phyloP scores from a whole-genome alignment of 768 basidiomycete genomes.

The Russula foetens region DNA sequence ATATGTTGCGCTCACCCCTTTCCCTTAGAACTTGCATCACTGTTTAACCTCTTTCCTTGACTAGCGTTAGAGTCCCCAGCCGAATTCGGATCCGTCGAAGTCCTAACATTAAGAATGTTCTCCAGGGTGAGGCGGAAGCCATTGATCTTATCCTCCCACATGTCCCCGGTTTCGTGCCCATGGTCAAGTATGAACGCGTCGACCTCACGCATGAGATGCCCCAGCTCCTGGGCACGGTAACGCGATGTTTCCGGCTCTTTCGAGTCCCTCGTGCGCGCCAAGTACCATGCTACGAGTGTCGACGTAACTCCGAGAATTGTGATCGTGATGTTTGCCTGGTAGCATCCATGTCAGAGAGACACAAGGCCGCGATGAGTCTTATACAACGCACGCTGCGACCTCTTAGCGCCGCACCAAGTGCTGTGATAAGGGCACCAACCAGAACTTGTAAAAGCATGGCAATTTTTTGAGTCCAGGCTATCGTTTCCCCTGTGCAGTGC shows the following conservation, averaged over 20 bases:
- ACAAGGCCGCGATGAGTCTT: too few relatives aligned
- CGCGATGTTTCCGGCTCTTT: conserved; percentile 62
- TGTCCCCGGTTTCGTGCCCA: conserved; percentile 33
- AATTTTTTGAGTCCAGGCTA: conserved; percentile 19
- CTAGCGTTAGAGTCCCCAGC: too few relatives aligned
- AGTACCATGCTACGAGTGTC: conserved; percentile 62
- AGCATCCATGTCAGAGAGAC: not conserved
- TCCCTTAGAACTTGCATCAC: too few relatives aligned
- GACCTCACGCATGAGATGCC: conserved; percentile 57
- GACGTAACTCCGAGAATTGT: conserved; percentile 48
- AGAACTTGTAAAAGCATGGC: conserved; percentile 25
- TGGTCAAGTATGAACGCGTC: conserved; percentile 50
- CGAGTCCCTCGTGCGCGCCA: conserved; percentile 61
- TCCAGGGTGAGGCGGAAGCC: conserved; percentile 37
- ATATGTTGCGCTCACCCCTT: too few relatives aligned
- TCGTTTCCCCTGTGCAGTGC: conserved; percentile 10
- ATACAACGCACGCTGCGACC: conserved; percentile 16
- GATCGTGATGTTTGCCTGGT: conserved; percentile 33
- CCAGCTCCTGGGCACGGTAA: conserved; percentile 48
- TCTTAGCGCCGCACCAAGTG: conserved; percentile 22
- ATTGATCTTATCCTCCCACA: conserved; percentile 28
- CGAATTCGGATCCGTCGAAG: too few relatives aligned
- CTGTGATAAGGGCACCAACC: conserved; percentile 26
- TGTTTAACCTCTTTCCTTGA: too few relatives aligned
- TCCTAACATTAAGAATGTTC: conserved; percentile 41